Evolutionary conservation across 352 stramenopile genomes (phyloP).

Genomic region (Phytophthora fragariaefolia): DNA sequence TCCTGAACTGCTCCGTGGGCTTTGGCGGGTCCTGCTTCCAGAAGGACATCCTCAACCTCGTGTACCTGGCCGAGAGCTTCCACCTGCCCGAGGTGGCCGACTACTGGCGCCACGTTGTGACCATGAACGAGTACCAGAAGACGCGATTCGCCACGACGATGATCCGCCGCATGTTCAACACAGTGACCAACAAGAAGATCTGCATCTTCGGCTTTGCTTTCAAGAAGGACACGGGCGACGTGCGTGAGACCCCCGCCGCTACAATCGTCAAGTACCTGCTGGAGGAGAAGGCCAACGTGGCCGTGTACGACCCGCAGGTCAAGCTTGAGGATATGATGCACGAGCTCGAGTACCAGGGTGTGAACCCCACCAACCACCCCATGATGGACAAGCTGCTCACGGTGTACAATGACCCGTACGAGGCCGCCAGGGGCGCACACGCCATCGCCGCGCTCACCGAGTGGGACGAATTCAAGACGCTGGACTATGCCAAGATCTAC

Average conservation of each 20-base stretch:
- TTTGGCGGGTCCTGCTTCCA: slow-evolving; percentile 92
- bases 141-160: slow-evolving; percentile 98
- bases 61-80: slow-evolving; percentile 99
- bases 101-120: slow-evolving; percentile 99
- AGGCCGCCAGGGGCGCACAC: slow-evolving; percentile 93
- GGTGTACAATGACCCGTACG: slow-evolving; percentile 89
- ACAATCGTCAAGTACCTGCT: slow-evolving; percentile 98
- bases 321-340: slow-evolving; percentile 95
- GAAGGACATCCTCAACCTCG: slow-evolving; percentile 98
- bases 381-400: slow-evolving; percentile 84
- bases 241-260: slow-evolving; percentile 97
- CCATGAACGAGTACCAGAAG: slow-evolving; percentile 99
- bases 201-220: slow-evolving; percentile 99
- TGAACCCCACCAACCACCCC: slow-evolving; percentile 92
- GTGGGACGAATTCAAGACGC: slow-evolving; percentile 99
- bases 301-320: slow-evolving; percentile 98
- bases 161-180: slow-evolving; percentile 99
- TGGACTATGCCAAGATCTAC: slow-evolving; percentile 98
- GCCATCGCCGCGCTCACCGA: slow-evolving; percentile 97
- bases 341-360: slow-evolving; percentile 86
- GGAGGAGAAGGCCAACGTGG: slow-evolving; percentile 95
- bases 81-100: slow-evolving; percentile 98
- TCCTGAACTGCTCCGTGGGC: slow-evolving; percentile 98
- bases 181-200: slow-evolving; percentile 99
- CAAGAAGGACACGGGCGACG: slow-evolving; percentile 99